These are phyloP conservation scores for Musa beccarii DNA, from an alignment of 176 grass and related monocot genomes.

Conservation along the genomic window DNA sequence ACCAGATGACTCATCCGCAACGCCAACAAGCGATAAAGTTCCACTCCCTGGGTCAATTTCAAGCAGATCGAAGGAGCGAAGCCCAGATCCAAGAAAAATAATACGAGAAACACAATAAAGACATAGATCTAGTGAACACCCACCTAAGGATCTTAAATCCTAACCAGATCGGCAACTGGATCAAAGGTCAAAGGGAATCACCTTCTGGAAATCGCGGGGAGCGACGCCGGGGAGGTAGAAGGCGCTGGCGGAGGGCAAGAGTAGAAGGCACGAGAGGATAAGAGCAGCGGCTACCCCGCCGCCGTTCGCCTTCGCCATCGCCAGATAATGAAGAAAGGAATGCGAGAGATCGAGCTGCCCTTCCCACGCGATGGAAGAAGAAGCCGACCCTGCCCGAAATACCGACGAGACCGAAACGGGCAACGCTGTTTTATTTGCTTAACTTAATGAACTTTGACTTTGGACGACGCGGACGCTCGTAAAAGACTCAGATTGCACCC, in stretches of 20 bases:
- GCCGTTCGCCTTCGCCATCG: slow-evolving; percentile 10
- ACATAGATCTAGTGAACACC: not conserved
- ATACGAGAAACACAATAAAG: not conserved
- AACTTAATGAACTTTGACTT: not conserved
- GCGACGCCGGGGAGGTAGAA: slow-evolving; percentile 86
- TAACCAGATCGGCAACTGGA: slow-evolving; percentile 22
- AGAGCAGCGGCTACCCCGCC: slow-evolving; percentile 1
- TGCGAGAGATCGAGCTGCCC: not conserved
- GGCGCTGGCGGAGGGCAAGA: slow-evolving; percentile 23
- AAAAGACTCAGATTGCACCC: not conserved
- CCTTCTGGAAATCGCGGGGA: slow-evolving; percentile 66
- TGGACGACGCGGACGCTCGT: not conserved
- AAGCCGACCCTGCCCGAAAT: not conserved
- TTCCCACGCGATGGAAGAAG: not conserved
- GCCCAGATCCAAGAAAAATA: not conserved
- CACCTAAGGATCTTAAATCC: not conserved
- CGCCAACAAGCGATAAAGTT: not conserved
- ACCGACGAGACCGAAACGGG: not conserved
- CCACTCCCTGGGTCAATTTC: not conserved
- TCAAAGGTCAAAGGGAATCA: slow-evolving; percentile 4
- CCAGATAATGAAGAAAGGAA: not conserved
- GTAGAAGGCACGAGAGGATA: not conserved
- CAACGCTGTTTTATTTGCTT: not conserved
- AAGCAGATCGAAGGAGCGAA: not conserved
- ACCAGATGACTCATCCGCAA: not conserved